Evolutionary conservation across 768 basidiomycete species (phyloP).

Genomic region (Tulasnella calospora): DNA sequence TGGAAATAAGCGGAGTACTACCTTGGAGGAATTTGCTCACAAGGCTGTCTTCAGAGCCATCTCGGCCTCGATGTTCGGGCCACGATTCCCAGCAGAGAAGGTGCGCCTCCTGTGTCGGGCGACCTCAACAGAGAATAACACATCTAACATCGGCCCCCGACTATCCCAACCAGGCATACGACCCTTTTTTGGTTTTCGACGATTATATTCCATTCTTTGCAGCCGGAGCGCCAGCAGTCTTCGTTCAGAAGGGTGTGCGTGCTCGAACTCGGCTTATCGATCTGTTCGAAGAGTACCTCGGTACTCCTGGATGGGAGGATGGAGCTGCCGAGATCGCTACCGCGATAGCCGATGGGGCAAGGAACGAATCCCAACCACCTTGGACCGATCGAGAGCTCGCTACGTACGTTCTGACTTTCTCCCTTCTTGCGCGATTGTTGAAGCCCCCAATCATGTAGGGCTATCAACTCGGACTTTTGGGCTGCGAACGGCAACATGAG

Average conservation of each 20-base stretch:
- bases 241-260: slow-evolving; percentile 10
- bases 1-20: neutral
- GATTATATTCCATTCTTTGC: slow-evolving; percentile 22
- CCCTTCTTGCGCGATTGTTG: too few species aligned
- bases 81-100: neutral
- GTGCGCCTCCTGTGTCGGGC: neutral
- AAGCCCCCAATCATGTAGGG: neutral
- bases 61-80: neutral
- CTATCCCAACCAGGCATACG: neutral
- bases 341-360: neutral
- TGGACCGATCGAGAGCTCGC: neutral
- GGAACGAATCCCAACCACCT: neutral
- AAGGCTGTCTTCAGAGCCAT: neutral
- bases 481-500: slow-evolving; percentile 27
- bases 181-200: slow-evolving; percentile 26
- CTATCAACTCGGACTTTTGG: slow-evolving; percentile 21
- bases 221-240: slow-evolving; percentile 16
- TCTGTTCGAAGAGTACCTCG: neutral
- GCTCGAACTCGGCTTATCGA: slow-evolving; percentile 3
- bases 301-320: neutral
- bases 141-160: neutral
- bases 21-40: slow-evolving; percentile 1
- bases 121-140: neutral
- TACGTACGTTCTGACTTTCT: neutral
- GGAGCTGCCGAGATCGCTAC: neutral